Evolutionary conservation across 2,329 filamentous ascomycete genomes (phyloP).

Genomic region (Chaetomium strumarium): DNA sequence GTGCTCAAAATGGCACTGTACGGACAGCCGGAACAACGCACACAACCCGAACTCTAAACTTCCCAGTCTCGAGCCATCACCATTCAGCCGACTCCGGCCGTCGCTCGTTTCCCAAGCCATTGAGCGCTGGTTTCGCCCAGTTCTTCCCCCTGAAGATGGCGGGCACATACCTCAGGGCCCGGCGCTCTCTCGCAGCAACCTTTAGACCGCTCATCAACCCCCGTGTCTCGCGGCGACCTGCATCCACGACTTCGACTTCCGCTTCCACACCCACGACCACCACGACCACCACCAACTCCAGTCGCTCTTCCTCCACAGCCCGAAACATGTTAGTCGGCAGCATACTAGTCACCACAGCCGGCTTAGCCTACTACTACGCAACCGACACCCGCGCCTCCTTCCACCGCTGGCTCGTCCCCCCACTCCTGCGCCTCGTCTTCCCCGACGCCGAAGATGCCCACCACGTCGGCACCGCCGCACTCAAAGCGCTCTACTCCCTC

Average conservation of each 20-base stretch:
- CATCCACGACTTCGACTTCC: slow-evolving; percentile 22
- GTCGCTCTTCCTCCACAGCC: slow-evolving; percentile 28
- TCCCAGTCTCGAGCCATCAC: background rate
- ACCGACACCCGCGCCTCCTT: slow-evolving; percentile 68
- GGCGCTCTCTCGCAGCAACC: slow-evolving; percentile 22
- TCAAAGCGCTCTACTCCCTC: slow-evolving; percentile 68
- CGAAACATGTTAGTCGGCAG: slow-evolving; percentile 38
- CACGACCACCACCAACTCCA: slow-evolving; percentile 5
- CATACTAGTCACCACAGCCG: slow-evolving; percentile 37
- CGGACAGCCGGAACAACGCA: background rate
- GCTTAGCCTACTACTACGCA: slow-evolving; percentile 57
- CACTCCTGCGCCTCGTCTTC: slow-evolving; percentile 57
- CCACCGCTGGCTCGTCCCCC: slow-evolving; percentile 63
- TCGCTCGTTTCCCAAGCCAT: slow-evolving; percentile 24
- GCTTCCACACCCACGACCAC: background rate
- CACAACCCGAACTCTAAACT: background rate
- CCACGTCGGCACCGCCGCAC: slow-evolving; percentile 62
- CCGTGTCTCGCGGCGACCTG: slow-evolving; percentile 19
- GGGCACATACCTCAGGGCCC: slow-evolving; percentile 26
- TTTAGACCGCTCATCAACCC: slow-evolving; percentile 21
- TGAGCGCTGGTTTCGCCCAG: slow-evolving; percentile 31
- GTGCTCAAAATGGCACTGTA: background rate
- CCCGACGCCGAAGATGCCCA: slow-evolving; percentile 90
- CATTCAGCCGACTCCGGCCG: slow-evolving; percentile 1
- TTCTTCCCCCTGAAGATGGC: slow-evolving; percentile 28